Evolutionary conservation across 2,329 filamentous ascomycete species (phyloP), one percentile per base, ranked within the genome.

Genomic region (Aspergillus caelatus): DNA sequence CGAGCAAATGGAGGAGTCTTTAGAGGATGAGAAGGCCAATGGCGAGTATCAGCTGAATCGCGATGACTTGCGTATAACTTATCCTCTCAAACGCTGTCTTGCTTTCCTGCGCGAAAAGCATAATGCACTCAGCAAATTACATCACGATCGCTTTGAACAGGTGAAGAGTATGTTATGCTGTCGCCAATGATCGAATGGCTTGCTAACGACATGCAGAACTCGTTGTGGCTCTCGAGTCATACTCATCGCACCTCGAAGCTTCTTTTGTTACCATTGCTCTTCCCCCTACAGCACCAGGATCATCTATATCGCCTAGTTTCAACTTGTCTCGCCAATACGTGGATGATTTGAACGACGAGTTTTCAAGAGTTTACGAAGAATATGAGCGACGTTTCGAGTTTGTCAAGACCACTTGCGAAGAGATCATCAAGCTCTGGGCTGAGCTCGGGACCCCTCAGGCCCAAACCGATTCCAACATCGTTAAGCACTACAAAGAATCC

Each of bases 361-460:
- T 98, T 75, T 93, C 92, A 12, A 88, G 93, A 64, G 92, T 99
- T 23, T 98, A 98, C 78, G 93, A 98, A 73, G 96, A 99, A 81
- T 99, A 98, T 79, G 93, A 90, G 50, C 91, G 89, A 68, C 91
- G 95, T 55, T 84, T 97, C 52, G 85, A 86, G 34, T 88, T 87
- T 0, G 93, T 98, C 16, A 88, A 92, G 77, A 80, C 88, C 23
- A 79, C 92, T 3, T 89, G 88, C 46, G 91, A 97, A 72, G 89
- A 95, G 65, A 94, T 97, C 64, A 95, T 99, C 71, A 91, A 93
- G 70, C 85, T 99, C 0, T 99, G 95, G 94, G 94, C 92, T 0
- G 95, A 99, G 78, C 87, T 99, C 11, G 95, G 95, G 50, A 96
- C 92, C 1, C 94, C 95, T 0, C 94, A 97, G 75, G 92, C 91